Conservation (phyloP, 768 basidiomycete species). For the Suillus weaverae region DNA sequence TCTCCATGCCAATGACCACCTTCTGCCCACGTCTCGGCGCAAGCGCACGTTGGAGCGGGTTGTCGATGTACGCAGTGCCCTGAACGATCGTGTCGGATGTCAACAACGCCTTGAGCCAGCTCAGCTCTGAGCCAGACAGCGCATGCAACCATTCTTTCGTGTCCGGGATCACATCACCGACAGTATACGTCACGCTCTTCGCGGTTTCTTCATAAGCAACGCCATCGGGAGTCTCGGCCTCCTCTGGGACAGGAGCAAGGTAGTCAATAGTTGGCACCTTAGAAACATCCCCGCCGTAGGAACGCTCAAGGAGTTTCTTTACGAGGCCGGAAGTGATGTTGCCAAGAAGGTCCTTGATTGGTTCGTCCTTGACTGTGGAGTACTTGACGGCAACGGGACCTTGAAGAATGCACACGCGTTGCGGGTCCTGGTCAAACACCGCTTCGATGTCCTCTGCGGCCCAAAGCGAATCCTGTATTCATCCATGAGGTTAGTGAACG, state of each 20-base stretch:
- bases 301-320: conserved; percentile 72
- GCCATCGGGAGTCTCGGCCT: conserved; percentile 38
- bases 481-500: conserved; percentile 14
- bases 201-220: conserved; percentile 44
- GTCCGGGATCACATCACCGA: conserved; percentile 58
- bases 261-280: conserved; percentile 84
- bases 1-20: conserved; percentile 57
- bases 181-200: conserved; percentile 47
- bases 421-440: conserved; percentile 98
- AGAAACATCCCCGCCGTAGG: conserved; percentile 73
- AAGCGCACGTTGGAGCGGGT: conserved; percentile 86
- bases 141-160: conserved; percentile 76
- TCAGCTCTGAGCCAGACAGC: conserved; percentile 77
- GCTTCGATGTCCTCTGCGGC: conserved; percentile 98
- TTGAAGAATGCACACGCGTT: conserved; percentile 96
- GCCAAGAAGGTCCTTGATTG: conserved; percentile 89
- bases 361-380: conserved; percentile 86
- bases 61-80: conserved; percentile 81
- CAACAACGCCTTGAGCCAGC: conserved; percentile 86
- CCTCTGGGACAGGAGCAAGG: conserved; percentile 56
- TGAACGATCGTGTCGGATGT: conserved; percentile 84
- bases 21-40: conserved; percentile 79
- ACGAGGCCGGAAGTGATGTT: conserved; percentile 81
- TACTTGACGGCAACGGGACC: conserved; percentile 94
- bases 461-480: conserved; percentile 87